Base-by-base conservation (phyloP, 108 stramenopile genomes). In the Cyclotella sp. region DNA sequence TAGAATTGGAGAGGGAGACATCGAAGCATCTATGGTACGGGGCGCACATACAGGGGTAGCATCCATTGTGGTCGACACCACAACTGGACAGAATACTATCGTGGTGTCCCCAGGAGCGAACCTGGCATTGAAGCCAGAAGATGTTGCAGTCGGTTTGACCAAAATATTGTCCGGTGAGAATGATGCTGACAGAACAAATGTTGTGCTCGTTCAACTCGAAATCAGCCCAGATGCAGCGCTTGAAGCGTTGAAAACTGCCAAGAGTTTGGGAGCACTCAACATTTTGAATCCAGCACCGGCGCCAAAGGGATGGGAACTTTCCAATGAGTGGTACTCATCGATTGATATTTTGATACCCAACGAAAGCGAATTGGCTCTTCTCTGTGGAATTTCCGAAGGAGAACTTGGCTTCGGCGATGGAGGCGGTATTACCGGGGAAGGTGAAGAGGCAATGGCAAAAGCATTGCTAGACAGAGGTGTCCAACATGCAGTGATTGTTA, bases 31-130 rank as follows among this genome's bases (percentile, higher is more conserved):
- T 9, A 68, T 52, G 24, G 75, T 29, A 65, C n/a, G 39, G 18
- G 84, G 45, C 39, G 59, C 27, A 64, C 89, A 72, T 53, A 88
- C 85, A 18, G 95, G 95, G 18, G 90, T 93, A 16, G 95, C 95
- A 30, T 72, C 81, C 19, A 94, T 96, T 63, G 61, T 79, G 5
- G 93, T 96, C 19, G 92, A 91, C 67, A 61, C 72, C 43, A 81
- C 76, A 12, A 78, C 87, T n/a, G 92, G 93, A 24, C 90, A 93
- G 66, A 96, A 96, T 79, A 73, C 72, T 0, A 96, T 96, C 75
- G 87, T 94, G 19, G 92, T 96, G 12, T 65, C 86, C 0, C 90
- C 95, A 0, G 95, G 95, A 28, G 90, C 93, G n/a, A 96, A 96
- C 73, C 61, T 85, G 76, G 72, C 66, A 15, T 74, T 96, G 57